These are phyloP conservation scores for Flaveria linearis DNA, from an alignment of 129 eudicot genomes.

Conservation along the genomic window DNA sequence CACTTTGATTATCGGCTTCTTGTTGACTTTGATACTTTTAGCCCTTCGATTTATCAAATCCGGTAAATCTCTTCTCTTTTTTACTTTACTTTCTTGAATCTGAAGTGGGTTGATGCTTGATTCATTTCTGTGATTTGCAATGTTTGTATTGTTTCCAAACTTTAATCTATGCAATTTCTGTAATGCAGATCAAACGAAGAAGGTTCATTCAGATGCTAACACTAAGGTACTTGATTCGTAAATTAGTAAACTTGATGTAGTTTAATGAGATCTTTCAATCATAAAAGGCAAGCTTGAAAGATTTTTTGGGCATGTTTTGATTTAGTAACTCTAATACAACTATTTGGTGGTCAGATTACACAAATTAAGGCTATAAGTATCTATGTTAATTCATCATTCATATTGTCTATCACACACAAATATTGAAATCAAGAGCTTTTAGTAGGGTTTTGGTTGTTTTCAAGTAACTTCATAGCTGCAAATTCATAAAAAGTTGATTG, in stretches of 20 bases:
- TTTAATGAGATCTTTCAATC: too few species aligned
- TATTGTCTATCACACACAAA: neutral
- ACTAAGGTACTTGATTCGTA: conserved; percentile 43
- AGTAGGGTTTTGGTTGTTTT: conserved; percentile 12
- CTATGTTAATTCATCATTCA: neutral
- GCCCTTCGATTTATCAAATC: conserved; percentile 56
- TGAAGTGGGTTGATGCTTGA: conserved; percentile 5
- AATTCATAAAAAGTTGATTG: neutral
- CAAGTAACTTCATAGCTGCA: neutral
- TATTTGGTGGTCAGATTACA: conserved; percentile 7
- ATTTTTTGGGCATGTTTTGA: neutral
- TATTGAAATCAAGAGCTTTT: neutral
- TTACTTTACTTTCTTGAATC: neutral
- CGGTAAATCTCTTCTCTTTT: conserved; percentile 32
- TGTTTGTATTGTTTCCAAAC: neutral
- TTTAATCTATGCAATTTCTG: conserved; percentile 19
- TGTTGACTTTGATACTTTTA: conserved; percentile 45
- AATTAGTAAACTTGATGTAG: too few species aligned
- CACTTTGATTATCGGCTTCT: conserved; percentile 57
- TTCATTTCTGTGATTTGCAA: neutral
- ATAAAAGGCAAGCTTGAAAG: neutral
- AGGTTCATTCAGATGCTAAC: conserved; percentile 36
- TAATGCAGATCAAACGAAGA: conserved; percentile 53
- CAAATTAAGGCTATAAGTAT: neutral
- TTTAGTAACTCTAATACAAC: neutral